Evolutionary conservation across 2,329 filamentous ascomycete genomes (phyloP).

Genomic region (Calonectria fujianensis): DNA sequence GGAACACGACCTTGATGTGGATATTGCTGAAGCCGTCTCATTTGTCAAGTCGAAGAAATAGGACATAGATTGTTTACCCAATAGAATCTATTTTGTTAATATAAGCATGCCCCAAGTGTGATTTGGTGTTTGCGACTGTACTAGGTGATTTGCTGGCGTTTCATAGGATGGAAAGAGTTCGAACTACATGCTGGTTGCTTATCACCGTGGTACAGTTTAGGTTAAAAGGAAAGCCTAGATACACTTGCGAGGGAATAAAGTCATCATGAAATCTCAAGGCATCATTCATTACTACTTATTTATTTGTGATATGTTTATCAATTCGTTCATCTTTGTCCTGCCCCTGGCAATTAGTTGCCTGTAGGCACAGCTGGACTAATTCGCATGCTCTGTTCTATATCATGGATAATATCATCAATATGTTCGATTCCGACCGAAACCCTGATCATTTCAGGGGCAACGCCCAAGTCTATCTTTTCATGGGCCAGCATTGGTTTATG

Average conservation of each 20-base stretch:
- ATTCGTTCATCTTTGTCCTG: not conserved
- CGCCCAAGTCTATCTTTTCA: constrained; percentile 87
- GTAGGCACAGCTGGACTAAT: constrained; percentile 32
- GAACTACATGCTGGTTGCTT: not conserved
- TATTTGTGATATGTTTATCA: not conserved
- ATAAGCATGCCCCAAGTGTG: not conserved
- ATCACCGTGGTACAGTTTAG: not conserved
- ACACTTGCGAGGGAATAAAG: not conserved
- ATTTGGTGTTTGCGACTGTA: not conserved
- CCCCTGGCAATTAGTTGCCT: not conserved
- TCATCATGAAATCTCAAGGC: not conserved
- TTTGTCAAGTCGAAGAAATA: constrained; percentile 5
- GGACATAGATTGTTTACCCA: no score
- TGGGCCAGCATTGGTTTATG: constrained; percentile 92
- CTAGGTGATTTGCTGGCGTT: not conserved
- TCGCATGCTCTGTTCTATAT: constrained; percentile 82
- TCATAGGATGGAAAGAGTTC: not conserved
- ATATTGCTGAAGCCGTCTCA: constrained; percentile 12
- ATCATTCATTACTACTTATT: not conserved
- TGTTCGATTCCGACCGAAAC: constrained; percentile 96
- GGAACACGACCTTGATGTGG: constrained; percentile 24
- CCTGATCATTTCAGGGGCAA: constrained; percentile 90
- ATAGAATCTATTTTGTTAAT: not conserved
- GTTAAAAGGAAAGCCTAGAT: not conserved
- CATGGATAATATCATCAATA: constrained; percentile 95